phyloP scores from a whole-genome alignment of 2,329 filamentous ascomycete species.

The Truncatella angustata region DNA sequence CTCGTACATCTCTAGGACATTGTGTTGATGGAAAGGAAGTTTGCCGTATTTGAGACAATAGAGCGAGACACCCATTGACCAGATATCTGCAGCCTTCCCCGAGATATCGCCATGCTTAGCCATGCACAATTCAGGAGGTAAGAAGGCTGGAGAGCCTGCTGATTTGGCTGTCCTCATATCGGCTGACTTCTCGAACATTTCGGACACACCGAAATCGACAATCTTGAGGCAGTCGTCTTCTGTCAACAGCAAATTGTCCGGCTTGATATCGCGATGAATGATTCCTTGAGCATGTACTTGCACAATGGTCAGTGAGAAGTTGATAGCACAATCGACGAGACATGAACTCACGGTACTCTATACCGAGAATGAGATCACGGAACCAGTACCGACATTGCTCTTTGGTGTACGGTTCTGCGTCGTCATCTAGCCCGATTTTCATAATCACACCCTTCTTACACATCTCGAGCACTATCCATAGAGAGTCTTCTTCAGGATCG shows the following conservation, averaged over 20 bases:
- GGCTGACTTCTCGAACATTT: conserved; percentile 87
- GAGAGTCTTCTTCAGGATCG: conserved; percentile 89
- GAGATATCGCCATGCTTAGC: conserved; percentile 83
- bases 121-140: conserved; percentile 89
- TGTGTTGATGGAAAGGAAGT: conserved; percentile 79
- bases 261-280: conserved; percentile 96
- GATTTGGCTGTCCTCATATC: conserved; percentile 92
- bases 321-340: not conserved
- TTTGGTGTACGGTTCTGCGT: conserved; percentile 78
- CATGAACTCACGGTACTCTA: conserved; percentile 75
- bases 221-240: conserved; percentile 95
- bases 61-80: conserved; percentile 96
- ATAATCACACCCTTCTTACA: conserved; percentile 97
- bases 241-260: conserved; percentile 89
- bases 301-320: not conserved
- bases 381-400: conserved; percentile 90
- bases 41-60: conserved; percentile 88
- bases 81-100: conserved; percentile 88
- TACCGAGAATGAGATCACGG: conserved; percentile 87
- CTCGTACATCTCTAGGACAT: conserved; percentile 84
- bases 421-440: conserved; percentile 84
- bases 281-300: conserved; percentile 89
- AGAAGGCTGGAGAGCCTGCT: conserved; percentile 89
- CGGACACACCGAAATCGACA: conserved; percentile 97
- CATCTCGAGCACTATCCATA: conserved; percentile 99